phyloP scores from a whole-genome alignment of 148 eudicot species.

The Agrostemma githago region DNA sequence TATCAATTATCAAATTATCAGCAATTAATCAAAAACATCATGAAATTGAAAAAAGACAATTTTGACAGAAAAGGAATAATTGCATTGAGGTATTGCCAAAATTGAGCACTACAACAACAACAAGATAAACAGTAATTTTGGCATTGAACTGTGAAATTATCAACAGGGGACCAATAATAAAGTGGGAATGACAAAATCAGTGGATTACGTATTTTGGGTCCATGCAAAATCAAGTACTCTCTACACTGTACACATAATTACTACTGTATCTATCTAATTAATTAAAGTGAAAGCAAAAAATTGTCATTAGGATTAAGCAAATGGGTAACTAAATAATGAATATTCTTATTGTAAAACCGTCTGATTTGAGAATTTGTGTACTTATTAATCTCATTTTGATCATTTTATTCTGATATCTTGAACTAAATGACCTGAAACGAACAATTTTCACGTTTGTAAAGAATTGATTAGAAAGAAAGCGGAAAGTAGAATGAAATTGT shows the following conservation, averaged over 20 bases:
- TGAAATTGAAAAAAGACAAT: neutral
- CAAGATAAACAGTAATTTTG: neutral
- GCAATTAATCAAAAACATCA: neutral
- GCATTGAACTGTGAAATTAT: neutral
- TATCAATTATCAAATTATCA: conserved; percentile 6
- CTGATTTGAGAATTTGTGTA: too few species aligned
- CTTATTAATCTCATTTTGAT: too few species aligned
- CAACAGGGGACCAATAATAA: neutral
- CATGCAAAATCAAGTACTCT: conserved; percentile 19
- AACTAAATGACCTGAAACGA: neutral
- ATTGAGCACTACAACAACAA: neutral
- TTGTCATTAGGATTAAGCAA: conserved; percentile 17
- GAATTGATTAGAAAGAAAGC: too few species aligned
- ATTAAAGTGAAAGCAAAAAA: conserved; percentile 12
- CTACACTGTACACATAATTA: neutral
- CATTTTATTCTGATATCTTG: too few species aligned
- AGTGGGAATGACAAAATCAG: conserved; percentile 12
- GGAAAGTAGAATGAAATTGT: neutral
- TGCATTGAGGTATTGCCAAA: neutral
- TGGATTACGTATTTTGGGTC: conserved; percentile 26
- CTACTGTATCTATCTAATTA: neutral
- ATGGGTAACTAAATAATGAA: conserved; percentile 19
- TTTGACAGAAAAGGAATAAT: conserved; percentile 4
- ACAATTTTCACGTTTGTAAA: too few species aligned
- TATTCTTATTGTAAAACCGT: neutral